phyloP scores from a whole-genome alignment of 768 basidiomycete species.

The Suillus plorans region DNA sequence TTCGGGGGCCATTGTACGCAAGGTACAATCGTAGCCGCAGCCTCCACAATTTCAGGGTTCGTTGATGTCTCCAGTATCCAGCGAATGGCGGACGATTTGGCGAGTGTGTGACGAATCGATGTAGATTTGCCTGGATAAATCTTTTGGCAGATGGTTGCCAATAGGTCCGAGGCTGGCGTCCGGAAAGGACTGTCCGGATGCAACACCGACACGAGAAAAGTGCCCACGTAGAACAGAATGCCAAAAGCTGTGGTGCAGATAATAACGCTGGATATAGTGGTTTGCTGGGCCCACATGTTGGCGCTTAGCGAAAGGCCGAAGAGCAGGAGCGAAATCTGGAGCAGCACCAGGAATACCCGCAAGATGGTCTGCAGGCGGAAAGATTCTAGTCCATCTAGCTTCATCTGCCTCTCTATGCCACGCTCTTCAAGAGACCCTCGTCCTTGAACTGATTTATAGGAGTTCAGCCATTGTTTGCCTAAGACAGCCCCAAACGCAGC shows the following conservation, averaged over 20 bases:
- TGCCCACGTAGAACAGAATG: not conserved
- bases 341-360: not conserved
- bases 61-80: conserved; percentile 21
- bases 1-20: not conserved
- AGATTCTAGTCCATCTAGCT: not conserved
- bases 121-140: not conserved
- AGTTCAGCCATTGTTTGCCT: not conserved
- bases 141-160: not conserved
- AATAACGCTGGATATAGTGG: too few species aligned
- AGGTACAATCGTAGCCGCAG: not conserved
- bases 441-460: not conserved
- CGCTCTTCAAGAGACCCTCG: not conserved
- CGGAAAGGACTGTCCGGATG: not conserved
- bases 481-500: not conserved
- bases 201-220: not conserved
- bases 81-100: conserved; percentile 1
- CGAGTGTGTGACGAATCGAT: not conserved
- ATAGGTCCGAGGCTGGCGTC: not conserved
- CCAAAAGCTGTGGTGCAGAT: not conserved
- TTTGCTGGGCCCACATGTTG: not conserved
- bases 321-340: not conserved
- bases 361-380: not conserved
- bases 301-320: not conserved
- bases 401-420: not conserved
- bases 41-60: not conserved